These are phyloP conservation scores for Vaccinium corymbosum DNA, from an alignment of 148 eudicot genomes.

Conservation along the genomic window DNA sequence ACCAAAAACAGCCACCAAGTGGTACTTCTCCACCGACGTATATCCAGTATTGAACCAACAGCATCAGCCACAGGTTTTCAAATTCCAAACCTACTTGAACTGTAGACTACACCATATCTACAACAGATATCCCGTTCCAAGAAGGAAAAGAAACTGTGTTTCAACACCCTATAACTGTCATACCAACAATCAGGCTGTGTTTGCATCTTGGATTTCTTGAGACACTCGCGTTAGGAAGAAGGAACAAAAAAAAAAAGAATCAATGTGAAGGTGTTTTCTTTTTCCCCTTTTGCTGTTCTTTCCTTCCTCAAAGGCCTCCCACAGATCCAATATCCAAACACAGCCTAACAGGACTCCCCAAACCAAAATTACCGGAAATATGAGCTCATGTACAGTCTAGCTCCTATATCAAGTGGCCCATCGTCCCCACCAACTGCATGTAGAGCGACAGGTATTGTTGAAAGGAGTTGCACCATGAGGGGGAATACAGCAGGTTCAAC, in stretches of 20 bases:
- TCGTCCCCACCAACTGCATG: conserved; percentile 85
- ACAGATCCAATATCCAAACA: background rate
- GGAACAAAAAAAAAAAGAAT: background rate
- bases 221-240: background rate
- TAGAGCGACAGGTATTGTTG: conserved; percentile 78
- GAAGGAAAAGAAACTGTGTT: background rate
- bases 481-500: conserved; percentile 65
- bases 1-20: conserved; percentile 12
- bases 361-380: conserved; percentile 43
- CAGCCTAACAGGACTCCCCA: background rate
- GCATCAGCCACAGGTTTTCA: background rate
- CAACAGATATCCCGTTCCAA: conserved; percentile 6
- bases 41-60: conserved; percentile 6
- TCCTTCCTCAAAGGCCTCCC: background rate
- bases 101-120: conserved; percentile 17
- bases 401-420: conserved; percentile 79
- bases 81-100: conserved; percentile 1
- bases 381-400: conserved; percentile 67
- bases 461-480: conserved; percentile 52
- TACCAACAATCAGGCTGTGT: background rate
- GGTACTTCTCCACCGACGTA: conserved; percentile 12
- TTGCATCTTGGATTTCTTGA: background rate
- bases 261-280: background rate
- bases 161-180: background rate
- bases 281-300: background rate